These are phyloP conservation scores for Gaeumannomyces sp. DNA, from an alignment of 2,329 filamentous ascomycete genomes.

Conservation along the genomic window DNA sequence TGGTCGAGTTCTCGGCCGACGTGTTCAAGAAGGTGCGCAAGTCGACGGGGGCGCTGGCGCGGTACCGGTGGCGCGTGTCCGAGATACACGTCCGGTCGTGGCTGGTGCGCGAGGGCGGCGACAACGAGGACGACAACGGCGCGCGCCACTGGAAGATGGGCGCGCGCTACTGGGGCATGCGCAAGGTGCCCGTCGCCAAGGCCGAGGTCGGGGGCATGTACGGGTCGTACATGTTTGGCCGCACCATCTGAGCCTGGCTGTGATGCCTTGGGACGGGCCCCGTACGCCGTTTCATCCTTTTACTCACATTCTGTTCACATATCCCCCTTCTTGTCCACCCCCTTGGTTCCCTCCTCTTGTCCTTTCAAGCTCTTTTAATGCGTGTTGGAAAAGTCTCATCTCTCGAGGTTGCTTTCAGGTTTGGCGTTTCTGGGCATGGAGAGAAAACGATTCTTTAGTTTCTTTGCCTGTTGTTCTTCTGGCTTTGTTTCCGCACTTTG, in stretches of 20 bases:
- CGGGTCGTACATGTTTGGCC: slow-evolving; percentile 62
- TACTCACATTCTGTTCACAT: neutral
- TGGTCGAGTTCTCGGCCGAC: slow-evolving; percentile 68
- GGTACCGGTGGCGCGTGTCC: slow-evolving; percentile 63
- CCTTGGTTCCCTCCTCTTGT: slow-evolving; percentile 11
- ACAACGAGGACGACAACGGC: slow-evolving; percentile 25
- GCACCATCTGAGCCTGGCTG: slow-evolving; percentile 39
- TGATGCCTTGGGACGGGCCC: too few species aligned
- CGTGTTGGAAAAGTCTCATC: neutral
- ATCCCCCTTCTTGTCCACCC: slow-evolving; percentile 6
- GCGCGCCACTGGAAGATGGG: slow-evolving; percentile 74
- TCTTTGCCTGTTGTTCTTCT: neutral
- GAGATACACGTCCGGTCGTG: slow-evolving; percentile 61
- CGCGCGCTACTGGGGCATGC: slow-evolving; percentile 77
- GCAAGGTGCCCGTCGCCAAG: slow-evolving; percentile 83
- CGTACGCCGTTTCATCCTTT: neutral
- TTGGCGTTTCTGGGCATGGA: neutral
- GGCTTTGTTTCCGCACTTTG: neutral
- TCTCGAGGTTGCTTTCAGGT: neutral
- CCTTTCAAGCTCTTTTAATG: slow-evolving; percentile 2
- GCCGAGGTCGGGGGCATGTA: slow-evolving; percentile 95
- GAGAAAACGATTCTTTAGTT: slow-evolving; percentile 2
- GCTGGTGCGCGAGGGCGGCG: slow-evolving; percentile 51
- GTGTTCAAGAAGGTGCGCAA: slow-evolving; percentile 60
- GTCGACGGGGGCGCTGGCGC: slow-evolving; percentile 51